Conservation (phyloP, 306 rosid genomes). For the Vigna unguiculata region DNA sequence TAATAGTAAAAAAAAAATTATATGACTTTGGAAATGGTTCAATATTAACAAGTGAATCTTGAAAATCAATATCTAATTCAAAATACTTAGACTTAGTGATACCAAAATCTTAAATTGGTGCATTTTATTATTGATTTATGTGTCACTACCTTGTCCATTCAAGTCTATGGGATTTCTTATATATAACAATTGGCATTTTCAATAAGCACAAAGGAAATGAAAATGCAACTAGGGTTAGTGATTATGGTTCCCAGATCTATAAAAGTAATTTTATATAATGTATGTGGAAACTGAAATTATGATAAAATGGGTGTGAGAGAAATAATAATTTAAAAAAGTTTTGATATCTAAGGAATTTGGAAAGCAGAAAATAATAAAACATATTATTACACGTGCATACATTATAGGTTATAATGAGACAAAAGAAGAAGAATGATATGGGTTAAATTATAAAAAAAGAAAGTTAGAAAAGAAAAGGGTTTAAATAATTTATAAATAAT, state of each 20-base stretch:
- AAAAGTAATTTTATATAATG: neutral
- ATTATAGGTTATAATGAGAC: neutral
- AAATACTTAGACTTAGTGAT: neutral
- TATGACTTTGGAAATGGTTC: neutral
- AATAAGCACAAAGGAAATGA: neutral
- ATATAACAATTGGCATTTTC: no score
- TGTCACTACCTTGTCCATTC: neutral
- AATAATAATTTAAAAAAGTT: neutral
- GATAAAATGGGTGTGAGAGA: neutral
- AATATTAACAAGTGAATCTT: neutral
- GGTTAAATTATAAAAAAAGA: conserved; percentile 20
- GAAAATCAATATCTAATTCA: neutral
- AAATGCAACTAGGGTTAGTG: neutral
- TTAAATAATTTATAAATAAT: no score
- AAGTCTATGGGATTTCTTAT: neutral
- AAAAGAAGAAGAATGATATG: conserved; percentile 29
- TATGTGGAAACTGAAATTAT: neutral
- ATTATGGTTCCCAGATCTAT: neutral
- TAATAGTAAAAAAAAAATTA: neutral
- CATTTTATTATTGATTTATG: neutral
- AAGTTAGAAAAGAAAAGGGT: conserved; percentile 35
- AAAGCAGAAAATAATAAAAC: neutral
- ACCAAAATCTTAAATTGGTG: neutral
- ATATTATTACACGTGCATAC: conserved; percentile 10
- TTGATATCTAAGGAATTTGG: neutral